phyloP scores from a whole-genome alignment of 2,329 filamentous ascomycete species.

The Exophiala spinifera region DNA sequence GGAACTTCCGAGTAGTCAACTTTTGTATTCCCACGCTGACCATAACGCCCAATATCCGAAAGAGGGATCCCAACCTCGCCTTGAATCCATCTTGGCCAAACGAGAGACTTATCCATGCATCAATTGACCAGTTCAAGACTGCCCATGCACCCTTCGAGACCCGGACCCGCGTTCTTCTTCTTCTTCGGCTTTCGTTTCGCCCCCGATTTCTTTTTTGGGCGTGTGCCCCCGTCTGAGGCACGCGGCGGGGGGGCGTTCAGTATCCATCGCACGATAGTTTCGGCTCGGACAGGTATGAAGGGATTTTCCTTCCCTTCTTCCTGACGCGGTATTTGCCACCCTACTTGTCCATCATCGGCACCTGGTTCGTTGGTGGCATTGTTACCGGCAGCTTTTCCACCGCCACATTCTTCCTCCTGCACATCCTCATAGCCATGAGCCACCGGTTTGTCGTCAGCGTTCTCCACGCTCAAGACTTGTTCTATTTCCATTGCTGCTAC shows the following conservation, averaged over 20 bases:
- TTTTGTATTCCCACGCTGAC: too few species aligned
- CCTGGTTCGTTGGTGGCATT: too few species aligned
- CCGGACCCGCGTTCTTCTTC: constrained; percentile 15
- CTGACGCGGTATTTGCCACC: constrained; percentile 15
- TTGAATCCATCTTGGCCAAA: too few species aligned
- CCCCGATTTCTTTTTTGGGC: constrained; percentile 18
- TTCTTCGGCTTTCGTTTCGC: constrained; percentile 15
- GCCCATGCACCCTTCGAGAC: constrained; percentile 18
- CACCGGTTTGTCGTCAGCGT: constrained; percentile 61
- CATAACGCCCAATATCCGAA: too few species aligned
- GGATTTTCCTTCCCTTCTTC: constrained; percentile 63
- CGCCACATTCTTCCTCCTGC: constrained; percentile 43
- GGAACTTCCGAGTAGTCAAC: too few species aligned
- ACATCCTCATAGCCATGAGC: constrained; percentile 58
- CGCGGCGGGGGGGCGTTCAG: constrained; percentile 49
- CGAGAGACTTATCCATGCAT: not conserved
- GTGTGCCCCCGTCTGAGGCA: constrained; percentile 5
- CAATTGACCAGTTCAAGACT: constrained; percentile 20
- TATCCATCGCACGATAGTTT: constrained; percentile 68
- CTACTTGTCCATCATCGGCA: not conserved
- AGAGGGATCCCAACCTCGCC: too few species aligned
- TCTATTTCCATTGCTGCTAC: constrained; percentile 64
- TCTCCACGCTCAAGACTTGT: constrained; percentile 63
- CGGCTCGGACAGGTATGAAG: constrained; percentile 66
- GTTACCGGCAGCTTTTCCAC: too few species aligned